Percentiles rank a stretch among this genome's conserved stretches.
These are phyloP conservation scores for Astrephomene gubernaculifera DNA, from an alignment of 139 green algal species.

Conservation along the genomic window DNA sequence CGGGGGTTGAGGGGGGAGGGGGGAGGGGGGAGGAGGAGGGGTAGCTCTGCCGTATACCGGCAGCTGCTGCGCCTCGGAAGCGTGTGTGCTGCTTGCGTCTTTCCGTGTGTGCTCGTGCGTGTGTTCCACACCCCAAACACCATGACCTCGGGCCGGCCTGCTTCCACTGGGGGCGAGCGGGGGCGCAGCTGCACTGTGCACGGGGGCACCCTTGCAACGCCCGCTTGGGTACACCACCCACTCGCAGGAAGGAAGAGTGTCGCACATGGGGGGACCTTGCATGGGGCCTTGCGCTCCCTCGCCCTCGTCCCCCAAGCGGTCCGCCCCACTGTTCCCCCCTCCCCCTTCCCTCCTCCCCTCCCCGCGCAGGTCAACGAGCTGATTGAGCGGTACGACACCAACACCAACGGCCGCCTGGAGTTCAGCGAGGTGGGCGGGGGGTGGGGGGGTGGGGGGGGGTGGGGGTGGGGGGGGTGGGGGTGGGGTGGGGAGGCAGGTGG, in stretches of 20 bases:
- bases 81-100: too few species aligned
- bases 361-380: slow-evolving; percentile 21
- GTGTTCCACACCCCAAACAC: background rate
- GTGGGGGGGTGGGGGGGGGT: background rate
- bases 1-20: background rate
- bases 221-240: too few species aligned
- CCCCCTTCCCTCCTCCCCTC: background rate
- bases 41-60: too few species aligned
- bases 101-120: background rate
- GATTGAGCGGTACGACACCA: slow-evolving; percentile 26
- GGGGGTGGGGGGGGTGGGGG: background rate
- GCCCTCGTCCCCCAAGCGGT: background rate
- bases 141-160: too few species aligned
- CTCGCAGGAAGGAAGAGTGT: too few species aligned
- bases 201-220: too few species aligned
- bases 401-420: slow-evolving; percentile 21
- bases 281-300: background rate
- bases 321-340: background rate
- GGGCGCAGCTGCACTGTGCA: too few species aligned
- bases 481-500: background rate
- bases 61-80: too few species aligned
- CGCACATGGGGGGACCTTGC: too few species aligned
- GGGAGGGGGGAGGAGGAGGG: too few species aligned
- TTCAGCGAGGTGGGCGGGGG: slow-evolving; percentile 7
- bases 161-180: too few species aligned